These are phyloP conservation scores for Haplosporangium gracile DNA, from an alignment of 192 early-diverging fungal species.

Conservation along the genomic window DNA sequence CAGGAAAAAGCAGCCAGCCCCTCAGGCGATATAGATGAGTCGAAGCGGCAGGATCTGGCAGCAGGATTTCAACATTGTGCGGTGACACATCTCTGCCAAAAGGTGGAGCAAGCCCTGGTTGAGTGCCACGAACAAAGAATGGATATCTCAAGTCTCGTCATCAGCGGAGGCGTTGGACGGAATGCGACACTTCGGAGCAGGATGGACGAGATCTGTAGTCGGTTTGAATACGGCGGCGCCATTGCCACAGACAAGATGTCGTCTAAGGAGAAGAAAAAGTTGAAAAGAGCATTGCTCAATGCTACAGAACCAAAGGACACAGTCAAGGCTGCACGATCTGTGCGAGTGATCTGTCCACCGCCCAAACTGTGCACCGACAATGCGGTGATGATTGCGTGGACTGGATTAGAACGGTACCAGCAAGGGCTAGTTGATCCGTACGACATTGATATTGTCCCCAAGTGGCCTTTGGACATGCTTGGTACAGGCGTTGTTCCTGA, in stretches of 20 bases:
- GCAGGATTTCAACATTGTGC: slow-evolving; percentile 79
- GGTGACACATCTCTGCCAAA: slow-evolving; percentile 72
- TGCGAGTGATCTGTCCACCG: slow-evolving; percentile 80
- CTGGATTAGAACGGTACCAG: slow-evolving; percentile 79
- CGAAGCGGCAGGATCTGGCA: slow-evolving; percentile 67
- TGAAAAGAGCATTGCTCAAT: background rate
- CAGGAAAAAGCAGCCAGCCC: slow-evolving; percentile 56
- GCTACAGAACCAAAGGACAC: background rate
- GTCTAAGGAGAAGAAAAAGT: background rate
- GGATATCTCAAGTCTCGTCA: slow-evolving; percentile 68
- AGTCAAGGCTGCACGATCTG: slow-evolving; percentile 20
- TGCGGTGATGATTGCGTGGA: slow-evolving; percentile 90
- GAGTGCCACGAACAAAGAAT: slow-evolving; percentile 52
- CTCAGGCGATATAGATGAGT: slow-evolving; percentile 23
- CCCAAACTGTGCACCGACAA: slow-evolving; percentile 85
- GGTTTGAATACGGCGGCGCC: background rate
- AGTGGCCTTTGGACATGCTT: slow-evolving; percentile 77
- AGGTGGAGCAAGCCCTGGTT: slow-evolving; percentile 68
- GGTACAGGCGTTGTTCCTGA: slow-evolving; percentile 43
- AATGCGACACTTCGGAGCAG: slow-evolving; percentile 69
- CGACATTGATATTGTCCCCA: slow-evolving; percentile 78
- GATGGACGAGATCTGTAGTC: slow-evolving; percentile 37
- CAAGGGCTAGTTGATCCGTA: slow-evolving; percentile 76
- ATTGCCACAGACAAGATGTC: background rate
- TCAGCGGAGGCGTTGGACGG: slow-evolving; percentile 85